A percentile compares a stretch with the other conserved stretches of the same genome.
These are phyloP conservation scores for Fusarium xylarioides DNA, from an alignment of 2,329 filamentous ascomycete species.

Conservation along the genomic window DNA sequence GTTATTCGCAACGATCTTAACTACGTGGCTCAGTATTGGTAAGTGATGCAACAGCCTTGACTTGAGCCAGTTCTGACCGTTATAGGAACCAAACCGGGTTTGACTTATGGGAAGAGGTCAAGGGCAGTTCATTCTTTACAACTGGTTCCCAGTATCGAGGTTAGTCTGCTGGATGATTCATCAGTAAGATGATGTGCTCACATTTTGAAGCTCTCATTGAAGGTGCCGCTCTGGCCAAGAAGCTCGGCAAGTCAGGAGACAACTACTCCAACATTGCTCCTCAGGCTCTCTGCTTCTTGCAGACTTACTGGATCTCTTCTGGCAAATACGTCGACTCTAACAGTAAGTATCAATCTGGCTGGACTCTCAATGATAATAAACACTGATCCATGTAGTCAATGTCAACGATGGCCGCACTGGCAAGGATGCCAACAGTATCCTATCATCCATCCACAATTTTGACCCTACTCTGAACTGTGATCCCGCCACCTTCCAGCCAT, in stretches of 20 bases:
- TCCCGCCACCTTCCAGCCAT: constrained; percentile 79
- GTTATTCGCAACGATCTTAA: constrained; percentile 78
- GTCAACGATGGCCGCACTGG: constrained; percentile 69
- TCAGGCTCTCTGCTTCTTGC: constrained; percentile 76
- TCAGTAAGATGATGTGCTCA: background rate
- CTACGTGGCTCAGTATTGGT: constrained; percentile 79
- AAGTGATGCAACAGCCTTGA: background rate
- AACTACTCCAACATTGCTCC: constrained; percentile 73
- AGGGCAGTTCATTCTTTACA: constrained; percentile 83
- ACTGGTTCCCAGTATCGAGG: constrained; percentile 73
- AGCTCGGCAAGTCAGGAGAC: constrained; percentile 67
- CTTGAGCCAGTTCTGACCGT: background rate
- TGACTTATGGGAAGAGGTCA: constrained; percentile 86
- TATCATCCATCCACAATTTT: constrained; percentile 73
- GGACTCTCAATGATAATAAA: background rate
- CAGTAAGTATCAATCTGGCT: constrained; percentile 50
- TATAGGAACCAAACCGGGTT: constrained; percentile 67
- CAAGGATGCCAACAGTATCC: constrained; percentile 76
- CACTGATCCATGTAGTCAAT: constrained; percentile 54
- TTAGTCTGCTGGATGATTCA: constrained; percentile 34
- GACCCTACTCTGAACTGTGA: constrained; percentile 74
- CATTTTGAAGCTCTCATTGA: constrained; percentile 63
- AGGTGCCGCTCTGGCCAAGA: constrained; percentile 71
- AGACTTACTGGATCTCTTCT: constrained; percentile 74
- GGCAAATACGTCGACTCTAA: constrained; percentile 74